These are phyloP conservation scores for Alternaria atra DNA, from an alignment of 2,329 filamentous ascomycete genomes.

Conservation along the genomic window DNA sequence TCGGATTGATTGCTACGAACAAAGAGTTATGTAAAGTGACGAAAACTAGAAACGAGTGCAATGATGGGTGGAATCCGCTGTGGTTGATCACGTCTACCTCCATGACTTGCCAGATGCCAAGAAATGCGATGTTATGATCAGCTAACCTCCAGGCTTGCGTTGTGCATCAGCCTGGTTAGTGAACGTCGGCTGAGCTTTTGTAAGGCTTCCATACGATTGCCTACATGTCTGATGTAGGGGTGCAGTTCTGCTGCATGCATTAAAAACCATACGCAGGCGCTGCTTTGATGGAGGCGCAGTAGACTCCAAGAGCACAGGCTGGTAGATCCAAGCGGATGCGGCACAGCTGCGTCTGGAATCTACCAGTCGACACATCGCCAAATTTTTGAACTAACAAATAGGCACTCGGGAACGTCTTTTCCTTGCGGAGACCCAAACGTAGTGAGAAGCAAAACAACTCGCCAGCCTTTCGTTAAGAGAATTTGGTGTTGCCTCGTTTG, in stretches of 20 bases:
- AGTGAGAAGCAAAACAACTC: background rate
- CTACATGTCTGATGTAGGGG: background rate
- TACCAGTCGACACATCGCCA: background rate
- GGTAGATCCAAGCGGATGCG: background rate
- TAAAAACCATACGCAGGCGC: background rate
- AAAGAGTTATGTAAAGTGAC: too few species aligned
- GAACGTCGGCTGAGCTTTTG: too few species aligned
- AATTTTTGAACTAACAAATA: background rate
- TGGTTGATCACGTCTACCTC: too few species aligned
- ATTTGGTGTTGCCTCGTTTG: background rate
- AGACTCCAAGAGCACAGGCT: background rate
- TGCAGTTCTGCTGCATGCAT: background rate
- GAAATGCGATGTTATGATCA: too few species aligned
- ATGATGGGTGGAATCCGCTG: too few species aligned
- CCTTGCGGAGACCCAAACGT: conserved; percentile 3
- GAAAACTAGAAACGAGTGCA: too few species aligned
- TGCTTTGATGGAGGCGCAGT: background rate
- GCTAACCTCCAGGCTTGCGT: too few species aligned
- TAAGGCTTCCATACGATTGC: background rate
- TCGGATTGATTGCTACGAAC: too few species aligned
- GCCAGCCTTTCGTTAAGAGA: background rate
- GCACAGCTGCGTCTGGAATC: background rate
- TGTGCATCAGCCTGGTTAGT: too few species aligned
- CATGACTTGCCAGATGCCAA: too few species aligned
- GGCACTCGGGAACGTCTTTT: background rate